phyloP scores from a whole-genome alignment of 805 yeast genomes.

The Yarrowia phangngaensis region DNA sequence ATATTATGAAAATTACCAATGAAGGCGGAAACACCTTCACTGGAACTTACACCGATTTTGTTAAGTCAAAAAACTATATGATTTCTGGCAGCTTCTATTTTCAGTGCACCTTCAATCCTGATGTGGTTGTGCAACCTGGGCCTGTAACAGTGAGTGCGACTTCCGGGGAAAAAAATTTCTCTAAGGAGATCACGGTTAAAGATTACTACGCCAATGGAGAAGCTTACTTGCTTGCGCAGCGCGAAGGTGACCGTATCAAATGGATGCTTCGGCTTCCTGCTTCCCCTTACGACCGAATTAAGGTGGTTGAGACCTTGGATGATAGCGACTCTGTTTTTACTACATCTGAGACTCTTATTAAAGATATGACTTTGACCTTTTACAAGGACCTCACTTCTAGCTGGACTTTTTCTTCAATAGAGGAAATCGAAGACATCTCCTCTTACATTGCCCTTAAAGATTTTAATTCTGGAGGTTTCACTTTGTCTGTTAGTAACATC shows the following conservation, averaged over 20 bases:
- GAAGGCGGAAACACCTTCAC: constrained; percentile 11
- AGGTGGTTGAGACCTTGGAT: constrained; percentile 1
- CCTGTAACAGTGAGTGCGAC: background rate
- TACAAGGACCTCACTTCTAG: constrained; percentile 13
- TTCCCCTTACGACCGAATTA: constrained; percentile 13
- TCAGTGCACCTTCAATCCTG: background rate
- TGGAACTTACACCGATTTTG: background rate
- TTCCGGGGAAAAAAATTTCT: background rate
- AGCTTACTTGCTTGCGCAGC: constrained; percentile 12
- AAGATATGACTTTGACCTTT: constrained; percentile 1
- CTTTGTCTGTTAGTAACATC: background rate
- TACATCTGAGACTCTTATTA: background rate
- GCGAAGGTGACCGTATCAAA: constrained; percentile 11
- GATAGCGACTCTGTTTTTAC: background rate
- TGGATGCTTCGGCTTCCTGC: constrained; percentile 18
- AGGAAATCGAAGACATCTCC: background rate
- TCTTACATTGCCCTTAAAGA: constrained; percentile 1
- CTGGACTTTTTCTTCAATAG: background rate
- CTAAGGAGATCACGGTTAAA: constrained; percentile 4
- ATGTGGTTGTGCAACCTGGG: background rate
- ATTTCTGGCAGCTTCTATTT: background rate
- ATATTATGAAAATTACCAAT: constrained; percentile 17
- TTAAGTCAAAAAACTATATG: background rate
- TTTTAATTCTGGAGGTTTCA: constrained; percentile 4
- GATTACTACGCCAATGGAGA: background rate